Evolutionary conservation across 1,284 basidiomycete species (phyloP).

Genomic region (Coriolopsis trogii): DNA sequence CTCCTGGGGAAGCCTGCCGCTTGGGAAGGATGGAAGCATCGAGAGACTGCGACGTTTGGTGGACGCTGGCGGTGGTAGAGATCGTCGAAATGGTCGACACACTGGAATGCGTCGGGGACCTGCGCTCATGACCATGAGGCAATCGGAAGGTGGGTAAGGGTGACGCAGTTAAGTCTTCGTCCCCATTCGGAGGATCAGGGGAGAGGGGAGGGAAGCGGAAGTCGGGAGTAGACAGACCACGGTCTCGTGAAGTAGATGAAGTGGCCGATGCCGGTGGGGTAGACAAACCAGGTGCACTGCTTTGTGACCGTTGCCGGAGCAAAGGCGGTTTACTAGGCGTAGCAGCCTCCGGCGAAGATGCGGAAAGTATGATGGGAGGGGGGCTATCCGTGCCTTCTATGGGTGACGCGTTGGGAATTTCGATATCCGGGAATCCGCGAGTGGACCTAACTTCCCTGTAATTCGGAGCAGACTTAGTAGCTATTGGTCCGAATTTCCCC

Average conservation of each 20-base stretch:
- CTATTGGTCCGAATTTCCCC: not conserved
- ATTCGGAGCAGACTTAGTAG: slow-evolving; percentile 20
- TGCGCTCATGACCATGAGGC: slow-evolving; percentile 28
- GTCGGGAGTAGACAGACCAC: slow-evolving; percentile 45
- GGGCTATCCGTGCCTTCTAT: slow-evolving; percentile 15
- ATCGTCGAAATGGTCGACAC: slow-evolving; percentile 35
- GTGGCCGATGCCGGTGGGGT: slow-evolving; percentile 21
- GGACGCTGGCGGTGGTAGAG: slow-evolving; percentile 36
- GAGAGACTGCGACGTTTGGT: slow-evolving; percentile 56
- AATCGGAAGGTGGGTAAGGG: slow-evolving; percentile 25
- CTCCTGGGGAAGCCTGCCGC: slow-evolving; percentile 37
- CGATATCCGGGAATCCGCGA: slow-evolving; percentile 43
- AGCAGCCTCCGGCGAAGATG: slow-evolving; percentile 31
- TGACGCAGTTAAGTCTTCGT: slow-evolving; percentile 7
- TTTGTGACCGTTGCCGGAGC: slow-evolving; percentile 47
- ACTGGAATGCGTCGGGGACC: slow-evolving; percentile 40
- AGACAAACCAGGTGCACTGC: slow-evolving; percentile 38
- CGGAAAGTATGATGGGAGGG: slow-evolving; percentile 27
- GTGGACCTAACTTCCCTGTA: slow-evolving; percentile 44
- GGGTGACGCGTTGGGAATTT: slow-evolving; percentile 35
- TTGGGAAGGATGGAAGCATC: slow-evolving; percentile 45
- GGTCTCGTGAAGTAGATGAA: slow-evolving; percentile 28
- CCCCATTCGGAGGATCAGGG: slow-evolving; percentile 8
- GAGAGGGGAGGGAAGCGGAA: slow-evolving; percentile 44
- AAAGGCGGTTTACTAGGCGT: slow-evolving; percentile 25